Evolutionary conservation across 345 rosid genomes (phyloP).

Genomic region (Brassica nigra): DNA sequence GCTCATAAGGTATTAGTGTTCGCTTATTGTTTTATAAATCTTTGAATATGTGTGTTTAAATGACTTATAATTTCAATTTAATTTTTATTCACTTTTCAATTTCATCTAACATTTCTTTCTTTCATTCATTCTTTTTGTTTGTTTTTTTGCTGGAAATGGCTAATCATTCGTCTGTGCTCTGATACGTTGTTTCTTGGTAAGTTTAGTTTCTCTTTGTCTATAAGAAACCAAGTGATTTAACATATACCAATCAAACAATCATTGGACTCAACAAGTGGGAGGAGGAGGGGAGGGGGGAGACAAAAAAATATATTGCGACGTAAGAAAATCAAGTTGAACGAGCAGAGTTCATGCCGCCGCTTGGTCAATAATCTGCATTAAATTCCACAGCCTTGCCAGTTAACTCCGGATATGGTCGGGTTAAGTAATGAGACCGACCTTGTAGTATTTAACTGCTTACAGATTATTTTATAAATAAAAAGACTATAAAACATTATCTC

Average conservation of each 20-base stretch:
- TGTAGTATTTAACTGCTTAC: not conserved
- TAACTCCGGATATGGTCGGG: conserved; percentile 15
- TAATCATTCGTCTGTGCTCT: not conserved
- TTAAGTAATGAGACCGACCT: conserved; percentile 21
- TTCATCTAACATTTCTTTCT: not conserved
- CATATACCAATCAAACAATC: conserved; percentile 3
- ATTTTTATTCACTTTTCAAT: not conserved
- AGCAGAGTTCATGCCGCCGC: conserved; percentile 4
- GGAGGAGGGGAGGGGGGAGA: not conserved
- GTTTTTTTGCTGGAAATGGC: not conserved
- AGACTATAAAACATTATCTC: conserved; percentile 5
- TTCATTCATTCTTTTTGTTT: not conserved
- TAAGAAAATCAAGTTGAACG: not conserved
- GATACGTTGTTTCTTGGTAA: not conserved
- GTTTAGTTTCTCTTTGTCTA: not conserved
- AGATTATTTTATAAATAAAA: not conserved
- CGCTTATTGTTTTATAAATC: not conserved
- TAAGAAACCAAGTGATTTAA: not conserved
- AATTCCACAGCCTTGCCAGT: conserved; percentile 11
- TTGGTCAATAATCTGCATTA: conserved; percentile 9
- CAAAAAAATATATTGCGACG: not conserved
- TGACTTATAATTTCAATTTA: not conserved
- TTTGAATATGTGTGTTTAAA: not conserved
- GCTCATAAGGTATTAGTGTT: no score
- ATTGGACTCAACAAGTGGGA: conserved; percentile 5